Percentiles rank a stretch among this genome's conserved stretches.
Evolutionary conservation across 2,329 filamentous ascomycete species (phyloP).

Genomic region (Passalora sequoiae): DNA sequence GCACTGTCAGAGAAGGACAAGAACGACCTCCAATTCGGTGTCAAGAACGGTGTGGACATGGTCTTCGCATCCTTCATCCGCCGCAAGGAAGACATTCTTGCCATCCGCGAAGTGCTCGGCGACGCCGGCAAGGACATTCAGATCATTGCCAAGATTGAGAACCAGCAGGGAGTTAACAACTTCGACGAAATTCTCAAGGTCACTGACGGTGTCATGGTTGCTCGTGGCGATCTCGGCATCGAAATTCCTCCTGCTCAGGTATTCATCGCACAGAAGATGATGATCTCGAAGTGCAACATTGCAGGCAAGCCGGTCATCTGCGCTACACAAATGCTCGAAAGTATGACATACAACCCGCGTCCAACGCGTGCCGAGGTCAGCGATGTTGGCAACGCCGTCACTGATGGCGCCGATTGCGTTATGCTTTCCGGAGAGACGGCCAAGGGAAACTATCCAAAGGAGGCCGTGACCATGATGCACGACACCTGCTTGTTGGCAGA

Average conservation of each 20-base stretch:
- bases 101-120: constrained; percentile 87
- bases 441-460: constrained; percentile 89
- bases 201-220: constrained; percentile 99
- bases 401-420: constrained; percentile 97
- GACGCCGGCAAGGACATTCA: constrained; percentile 92
- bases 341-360: constrained; percentile 99
- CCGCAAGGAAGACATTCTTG: constrained; percentile 82
- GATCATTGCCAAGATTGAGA: constrained; percentile 99
- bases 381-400: constrained; percentile 95
- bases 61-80: constrained; percentile 98
- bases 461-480: constrained; percentile 96
- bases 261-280: constrained; percentile 99
- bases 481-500: constrained; percentile 95
- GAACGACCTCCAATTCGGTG: constrained; percentile 85
- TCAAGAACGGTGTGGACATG: constrained; percentile 99
- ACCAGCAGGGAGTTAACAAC: constrained; percentile 99
- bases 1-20: constrained; percentile 98
- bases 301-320: constrained; percentile 98
- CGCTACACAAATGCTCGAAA: constrained; percentile 99
- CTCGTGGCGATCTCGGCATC: constrained; percentile 95
- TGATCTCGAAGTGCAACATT: constrained; percentile 99
- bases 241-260: constrained; percentile 98
- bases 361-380: constrained; percentile 97
- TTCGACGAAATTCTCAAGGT: constrained; percentile 93
- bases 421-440: constrained; percentile 99